Percentiles rank a stretch among this genome's conserved stretches.
Evolutionary conservation across 2,329 filamentous ascomycete genomes (phyloP).

Genomic region (Cryphonectria naterciae): DNA sequence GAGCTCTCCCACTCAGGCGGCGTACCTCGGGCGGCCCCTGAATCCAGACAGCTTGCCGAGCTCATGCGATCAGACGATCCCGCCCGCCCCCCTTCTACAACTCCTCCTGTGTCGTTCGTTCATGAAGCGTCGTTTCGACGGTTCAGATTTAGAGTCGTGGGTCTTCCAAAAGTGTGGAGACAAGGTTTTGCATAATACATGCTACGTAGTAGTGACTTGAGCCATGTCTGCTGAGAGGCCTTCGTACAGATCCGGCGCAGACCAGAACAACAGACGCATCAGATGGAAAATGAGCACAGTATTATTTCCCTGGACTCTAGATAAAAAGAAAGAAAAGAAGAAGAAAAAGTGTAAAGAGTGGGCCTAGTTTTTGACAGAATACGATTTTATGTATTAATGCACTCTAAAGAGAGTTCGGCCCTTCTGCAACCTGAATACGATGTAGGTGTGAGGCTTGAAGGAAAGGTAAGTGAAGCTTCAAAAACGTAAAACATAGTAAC

Average conservation of each 20-base stretch:
- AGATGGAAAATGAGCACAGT: slow-evolving; percentile 13
- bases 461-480: background rate
- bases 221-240: slow-evolving; percentile 6
- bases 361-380: background rate
- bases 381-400: background rate
- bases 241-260: slow-evolving; percentile 10
- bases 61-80: slow-evolving; percentile 7
- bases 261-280: slow-evolving; percentile 2
- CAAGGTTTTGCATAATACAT: slow-evolving; percentile 3
- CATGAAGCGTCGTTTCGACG: background rate
- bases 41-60: background rate
- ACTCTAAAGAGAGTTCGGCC: background rate
- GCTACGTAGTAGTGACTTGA: background rate
- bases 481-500: background rate
- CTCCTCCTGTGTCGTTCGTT: background rate
- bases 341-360: background rate
- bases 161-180: slow-evolving; percentile 12
- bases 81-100: background rate
- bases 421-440: background rate
- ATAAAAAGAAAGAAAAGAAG: too few relatives aligned
- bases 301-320: background rate
- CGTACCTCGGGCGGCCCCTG: slow-evolving; percentile 1
- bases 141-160: background rate
- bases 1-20: background rate
- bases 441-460: background rate